Evolutionary conservation across 768 basidiomycete genomes (phyloP), one percentile per base, ranked within the genome.

Genomic region (Pisolithus microcarpus): DNA sequence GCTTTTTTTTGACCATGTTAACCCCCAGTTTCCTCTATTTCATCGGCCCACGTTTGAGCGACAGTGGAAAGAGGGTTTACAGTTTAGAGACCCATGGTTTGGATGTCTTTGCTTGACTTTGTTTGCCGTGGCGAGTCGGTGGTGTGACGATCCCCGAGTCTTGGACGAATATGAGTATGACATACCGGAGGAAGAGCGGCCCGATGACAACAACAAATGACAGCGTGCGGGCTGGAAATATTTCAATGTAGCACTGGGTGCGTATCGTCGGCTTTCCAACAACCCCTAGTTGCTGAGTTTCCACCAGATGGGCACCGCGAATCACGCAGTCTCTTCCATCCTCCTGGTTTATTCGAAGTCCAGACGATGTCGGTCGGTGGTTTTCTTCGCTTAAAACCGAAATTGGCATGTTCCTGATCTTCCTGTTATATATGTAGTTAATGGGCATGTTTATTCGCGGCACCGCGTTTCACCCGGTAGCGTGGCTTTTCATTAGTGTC

Each of bases 71-170:
- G 74, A 78, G 2, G 70, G 70, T 7, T 59, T 84, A 23, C 76
- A 86, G 56, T 70, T 75, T 26, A 71, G 67, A 15, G 76, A 86
- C 52, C 63, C 72, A 7, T 79, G 77, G 70, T 91, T 90, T 58
- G 70, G 76, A 6, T 72, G 73, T 45, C 70, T 85, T 6, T 83
- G 84, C 55, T 63, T 87, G 42, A 65, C 75, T 34, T 47, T 91
- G 1, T 87, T 87, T 64, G 85, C 89, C 16, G 72, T 85, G 28
- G 85, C 81, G 2, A 79, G 83, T 44, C 75, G 83, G 42, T 88
- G 78, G 75, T 73, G 77, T 53, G 69, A 81, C 47, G 81, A 89
- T 60, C 70, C 73, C 5, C 74, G 85, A 10, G 79, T 85, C 7
- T 59, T 82, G 37, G 61, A 68, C n/a, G 56, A 69, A 63, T 42